Base-by-base conservation (phyloP, 805 yeast genomes). In the Cyberlindnera maritima region DNA sequence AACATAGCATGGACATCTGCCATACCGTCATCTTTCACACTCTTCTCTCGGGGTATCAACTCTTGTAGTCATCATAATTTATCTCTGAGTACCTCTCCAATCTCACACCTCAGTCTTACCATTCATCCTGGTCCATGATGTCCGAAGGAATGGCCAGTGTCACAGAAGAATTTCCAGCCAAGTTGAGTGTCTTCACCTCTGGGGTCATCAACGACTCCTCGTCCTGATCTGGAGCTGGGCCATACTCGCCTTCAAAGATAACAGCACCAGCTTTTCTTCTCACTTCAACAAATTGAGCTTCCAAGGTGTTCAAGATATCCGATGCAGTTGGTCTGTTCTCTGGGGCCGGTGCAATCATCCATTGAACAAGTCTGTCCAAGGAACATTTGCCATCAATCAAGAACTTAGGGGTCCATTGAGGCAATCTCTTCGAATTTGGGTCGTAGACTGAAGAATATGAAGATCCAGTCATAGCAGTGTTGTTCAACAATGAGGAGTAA, bases 161-260 rank as follows among this genome's bases (percentile, higher is more conserved):
- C 3, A 44, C 46, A 34, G 50, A 44, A 17, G 52, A 46, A 7
- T 34, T 43, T 23, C 44, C 44, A 4, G 52, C 52, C 29, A 60
- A 38, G 42, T 59, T 61, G 46, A 61, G 37, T 4, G 43, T 48
- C 39, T 50, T 60, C 4, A 58, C 44, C 3, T 54, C 59, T 5
- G 41, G 17, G 21, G 50, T 31, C 61, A 60, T 59, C 25, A 50
- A 20, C 3, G 38, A 35, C 4, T 57, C 63, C 36, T 63, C 68
- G 25, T 65, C 67, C 2, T 46, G 61, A 37, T 74, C 80, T 0
- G 87, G 83, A 49, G 72, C 71, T 1, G 97, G 96, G 0, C 98
- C 99, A 63, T 77, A 90, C 55, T 94, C 97, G 17, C 97, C 98
- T 68, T 92, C 99, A 59, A 84, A 94, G 52, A 94, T 86, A 2